Evolutionary conservation across 257 asterid species (phyloP), one percentile per base, ranked within the genome.

Genomic region (Ilex asprella): DNA sequence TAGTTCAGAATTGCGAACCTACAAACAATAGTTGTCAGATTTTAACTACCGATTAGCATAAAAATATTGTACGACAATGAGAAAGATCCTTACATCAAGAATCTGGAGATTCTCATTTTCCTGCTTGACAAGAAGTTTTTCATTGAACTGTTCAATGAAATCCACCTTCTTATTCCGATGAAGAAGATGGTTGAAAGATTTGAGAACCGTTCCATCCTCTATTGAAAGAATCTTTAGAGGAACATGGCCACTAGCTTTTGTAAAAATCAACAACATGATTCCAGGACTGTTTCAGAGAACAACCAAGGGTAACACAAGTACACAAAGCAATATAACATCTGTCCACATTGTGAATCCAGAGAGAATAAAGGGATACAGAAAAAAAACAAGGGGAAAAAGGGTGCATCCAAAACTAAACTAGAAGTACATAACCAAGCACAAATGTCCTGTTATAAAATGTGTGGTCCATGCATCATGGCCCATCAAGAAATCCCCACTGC

Each of bases 161-260:
- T 70, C 75, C 13, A 70, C 66, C 70, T 70, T 70, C 66, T 70
- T 70, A 52, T 70, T 58, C 39, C 70, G 70, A 58, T 64, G 66
- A 63, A 70, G 75, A 51, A 70, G 58, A 52, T 70, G 75, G 62
- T 58, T 64, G 66, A 70, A 70, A 13, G 41, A 30, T 49, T 58
- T 70, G 4, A 93, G 81, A 72, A 87, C 95, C 71, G 96, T 87
- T 39, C 99, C 99, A 63, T 93, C 99, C 80, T 93, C 99, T 35
- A 93, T 90, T 16, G 96, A 89, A 72, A 93, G 83, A 70, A 93
- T 89, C 83, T 89, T 82, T 61, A 93, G 75, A 41, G 99, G 97
- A 51, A 93, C 96, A 50, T 86, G 84, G 55, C 95, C 85, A 41
- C 76, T 79, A 32, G 86, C 76, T 71, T 87, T 89, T 41, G 76